These are phyloP conservation scores for Penicillium coprophilum DNA, from an alignment of 495 filamentous ascomycete genomes.

Conservation along the genomic window DNA sequence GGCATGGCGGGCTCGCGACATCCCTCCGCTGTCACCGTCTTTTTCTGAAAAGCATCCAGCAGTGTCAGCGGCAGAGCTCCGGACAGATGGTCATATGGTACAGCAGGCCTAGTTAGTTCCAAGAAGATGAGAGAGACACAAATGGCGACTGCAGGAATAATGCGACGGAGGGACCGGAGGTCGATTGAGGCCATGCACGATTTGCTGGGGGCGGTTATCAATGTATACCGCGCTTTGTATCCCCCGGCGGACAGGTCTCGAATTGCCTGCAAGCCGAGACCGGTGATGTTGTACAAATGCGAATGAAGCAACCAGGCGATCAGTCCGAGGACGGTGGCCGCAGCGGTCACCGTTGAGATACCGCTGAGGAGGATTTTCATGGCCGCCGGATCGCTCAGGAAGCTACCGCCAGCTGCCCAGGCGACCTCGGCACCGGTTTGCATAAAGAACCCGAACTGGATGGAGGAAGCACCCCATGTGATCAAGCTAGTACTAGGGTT, in stretches of 20 bases:
- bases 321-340: constrained; percentile 33
- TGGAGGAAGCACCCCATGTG: constrained; percentile 35
- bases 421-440: constrained; percentile 45
- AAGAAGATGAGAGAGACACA: constrained; percentile 27
- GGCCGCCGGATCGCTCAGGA: constrained; percentile 42
- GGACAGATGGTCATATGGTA: constrained; percentile 37
- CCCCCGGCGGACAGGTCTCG: constrained; percentile 20
- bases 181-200: constrained; percentile 22
- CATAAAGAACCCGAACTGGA: constrained; percentile 45
- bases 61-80: constrained; percentile 33
- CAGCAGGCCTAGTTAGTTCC: constrained; percentile 26
- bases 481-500: constrained; percentile 23
- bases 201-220: constrained; percentile 24
- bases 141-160: constrained; percentile 18
- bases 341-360: constrained; percentile 36
- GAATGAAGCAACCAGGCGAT: constrained; percentile 33
- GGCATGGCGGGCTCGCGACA: constrained; percentile 25
- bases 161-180: constrained; percentile 21
- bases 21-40: constrained; percentile 18
- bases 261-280: constrained; percentile 27
- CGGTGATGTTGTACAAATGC: constrained; percentile 32
- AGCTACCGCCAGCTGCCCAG: constrained; percentile 40
- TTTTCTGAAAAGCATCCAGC: constrained; percentile 30
- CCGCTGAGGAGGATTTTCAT: constrained; percentile 47
- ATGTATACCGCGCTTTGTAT: constrained; percentile 20